A percentile compares a stretch with the other conserved stretches of the same genome.
phyloP scores from a whole-genome alignment of 768 basidiomycete species.

The Lactarius psammicola region DNA sequence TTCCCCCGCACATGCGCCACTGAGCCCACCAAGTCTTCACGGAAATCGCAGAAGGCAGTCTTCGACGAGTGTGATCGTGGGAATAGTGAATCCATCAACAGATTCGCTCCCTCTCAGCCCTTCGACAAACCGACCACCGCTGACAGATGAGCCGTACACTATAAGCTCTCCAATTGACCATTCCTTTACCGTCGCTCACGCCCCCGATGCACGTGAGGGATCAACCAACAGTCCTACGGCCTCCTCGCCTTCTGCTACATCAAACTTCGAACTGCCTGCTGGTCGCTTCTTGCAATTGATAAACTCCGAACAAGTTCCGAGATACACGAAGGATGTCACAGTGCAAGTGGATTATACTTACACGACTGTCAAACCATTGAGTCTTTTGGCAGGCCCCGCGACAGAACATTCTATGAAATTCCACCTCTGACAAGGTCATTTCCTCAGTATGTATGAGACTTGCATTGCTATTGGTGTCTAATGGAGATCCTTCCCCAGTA shows the following conservation, averaged over 20 bases:
- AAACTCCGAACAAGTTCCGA: conserved; percentile 18
- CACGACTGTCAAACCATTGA: background rate
- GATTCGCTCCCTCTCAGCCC: background rate
- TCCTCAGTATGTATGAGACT: conserved; percentile 4
- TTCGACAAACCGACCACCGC: background rate
- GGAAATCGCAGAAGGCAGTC: conserved; percentile 7
- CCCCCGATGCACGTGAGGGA: background rate
- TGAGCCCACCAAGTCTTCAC: background rate
- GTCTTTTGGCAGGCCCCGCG: conserved; percentile 3
- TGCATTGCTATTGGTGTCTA: background rate
- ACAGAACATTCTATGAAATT: background rate
- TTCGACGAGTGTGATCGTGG: conserved; percentile 4
- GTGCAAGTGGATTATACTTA: conserved; percentile 5
- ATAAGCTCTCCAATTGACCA: background rate
- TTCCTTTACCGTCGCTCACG: background rate
- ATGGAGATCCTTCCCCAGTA: background rate
- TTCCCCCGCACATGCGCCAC: background rate
- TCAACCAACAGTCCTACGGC: background rate
- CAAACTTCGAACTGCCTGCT: background rate
- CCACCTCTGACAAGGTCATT: conserved; percentile 5
- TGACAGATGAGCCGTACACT: conserved; percentile 3
- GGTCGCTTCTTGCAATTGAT: conserved; percentile 12
- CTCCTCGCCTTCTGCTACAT: background rate
- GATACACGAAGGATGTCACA: conserved; percentile 6
- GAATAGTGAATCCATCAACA: conserved; percentile 17